phyloP scores from a whole-genome alignment of 768 basidiomycete species.

The Exsudoporus frostii region DNA sequence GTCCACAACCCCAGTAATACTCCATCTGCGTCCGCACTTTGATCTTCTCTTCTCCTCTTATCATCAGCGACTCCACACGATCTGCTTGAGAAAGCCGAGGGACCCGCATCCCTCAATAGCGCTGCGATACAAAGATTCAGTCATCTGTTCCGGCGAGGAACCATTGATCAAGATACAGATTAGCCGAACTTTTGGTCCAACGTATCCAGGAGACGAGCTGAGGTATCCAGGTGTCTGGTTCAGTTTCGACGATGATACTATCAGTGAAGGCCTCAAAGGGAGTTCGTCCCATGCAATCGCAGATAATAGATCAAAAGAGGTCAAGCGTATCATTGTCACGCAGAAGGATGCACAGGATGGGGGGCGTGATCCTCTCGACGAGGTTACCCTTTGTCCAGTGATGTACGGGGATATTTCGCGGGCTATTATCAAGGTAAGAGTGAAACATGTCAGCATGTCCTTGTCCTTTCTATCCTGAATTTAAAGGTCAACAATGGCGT shows the following conservation, averaged over 20 bases:
- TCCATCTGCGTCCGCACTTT: conserved; percentile 77
- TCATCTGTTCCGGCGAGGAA: conserved; percentile 61
- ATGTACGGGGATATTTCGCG: conserved; percentile 73
- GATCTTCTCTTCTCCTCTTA: conserved; percentile 82
- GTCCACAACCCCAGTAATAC: conserved; percentile 66
- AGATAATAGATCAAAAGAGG: conserved; percentile 71
- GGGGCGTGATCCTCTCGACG: conserved; percentile 67
- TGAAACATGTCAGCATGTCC: background rate
- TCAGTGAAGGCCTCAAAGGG: conserved; percentile 54
- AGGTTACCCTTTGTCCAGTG: conserved; percentile 57
- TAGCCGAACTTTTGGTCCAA: conserved; percentile 75
- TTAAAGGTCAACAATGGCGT: conserved; percentile 69
- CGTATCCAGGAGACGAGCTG: conserved; percentile 74
- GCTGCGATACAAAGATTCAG: conserved; percentile 61
- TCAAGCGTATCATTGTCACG: conserved; percentile 68
- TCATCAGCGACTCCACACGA: conserved; percentile 76
- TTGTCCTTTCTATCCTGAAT: background rate
- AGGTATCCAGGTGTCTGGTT: conserved; percentile 84
- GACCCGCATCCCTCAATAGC: conserved; percentile 65
- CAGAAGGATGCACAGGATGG: conserved; percentile 61
- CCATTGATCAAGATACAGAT: conserved; percentile 62
- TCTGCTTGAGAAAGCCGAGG: conserved; percentile 65
- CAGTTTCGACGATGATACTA: conserved; percentile 73
- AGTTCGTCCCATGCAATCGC: conserved; percentile 29
- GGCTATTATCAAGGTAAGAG: conserved; percentile 62